phyloP scores from a whole-genome alignment of 345 rosid genomes.

The Eucalyptus viminalis region DNA sequence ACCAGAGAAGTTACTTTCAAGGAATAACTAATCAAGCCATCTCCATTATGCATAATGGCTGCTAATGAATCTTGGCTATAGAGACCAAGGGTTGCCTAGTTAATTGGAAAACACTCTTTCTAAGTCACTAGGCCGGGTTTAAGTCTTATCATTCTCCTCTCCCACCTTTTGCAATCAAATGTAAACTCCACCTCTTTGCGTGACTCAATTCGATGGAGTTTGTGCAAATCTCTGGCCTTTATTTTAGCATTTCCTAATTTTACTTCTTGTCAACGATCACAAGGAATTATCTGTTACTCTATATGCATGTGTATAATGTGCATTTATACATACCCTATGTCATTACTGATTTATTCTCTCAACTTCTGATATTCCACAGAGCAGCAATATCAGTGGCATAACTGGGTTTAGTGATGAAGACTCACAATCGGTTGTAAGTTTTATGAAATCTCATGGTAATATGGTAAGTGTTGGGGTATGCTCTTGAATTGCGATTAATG shows the following conservation, averaged over 20 bases:
- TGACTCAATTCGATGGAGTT: neutral
- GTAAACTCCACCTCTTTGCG: no score
- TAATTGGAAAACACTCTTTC: neutral
- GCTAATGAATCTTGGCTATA: neutral
- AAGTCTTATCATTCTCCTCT: neutral
- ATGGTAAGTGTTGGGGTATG: constrained; percentile 15
- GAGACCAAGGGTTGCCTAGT: neutral
- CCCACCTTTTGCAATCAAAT: neutral
- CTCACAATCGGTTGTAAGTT: neutral
- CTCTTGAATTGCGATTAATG: neutral
- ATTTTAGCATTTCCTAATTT: neutral
- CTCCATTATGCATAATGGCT: neutral
- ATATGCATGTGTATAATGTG: neutral
- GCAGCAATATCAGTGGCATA: constrained; percentile 51
- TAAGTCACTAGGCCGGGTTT: neutral
- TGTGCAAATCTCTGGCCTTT: neutral
- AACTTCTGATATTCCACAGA: neutral
- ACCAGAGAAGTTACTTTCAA: neutral
- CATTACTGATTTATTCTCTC: neutral
- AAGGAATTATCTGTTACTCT: neutral
- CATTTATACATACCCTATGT: neutral
- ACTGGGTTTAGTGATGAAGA: no score
- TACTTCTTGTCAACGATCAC: neutral
- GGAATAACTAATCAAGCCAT: neutral
- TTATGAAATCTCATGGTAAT: constrained; percentile 50